Conservation (phyloP, 2,329 filamentous ascomycete genomes). For the Thelonectria discophora region DNA sequence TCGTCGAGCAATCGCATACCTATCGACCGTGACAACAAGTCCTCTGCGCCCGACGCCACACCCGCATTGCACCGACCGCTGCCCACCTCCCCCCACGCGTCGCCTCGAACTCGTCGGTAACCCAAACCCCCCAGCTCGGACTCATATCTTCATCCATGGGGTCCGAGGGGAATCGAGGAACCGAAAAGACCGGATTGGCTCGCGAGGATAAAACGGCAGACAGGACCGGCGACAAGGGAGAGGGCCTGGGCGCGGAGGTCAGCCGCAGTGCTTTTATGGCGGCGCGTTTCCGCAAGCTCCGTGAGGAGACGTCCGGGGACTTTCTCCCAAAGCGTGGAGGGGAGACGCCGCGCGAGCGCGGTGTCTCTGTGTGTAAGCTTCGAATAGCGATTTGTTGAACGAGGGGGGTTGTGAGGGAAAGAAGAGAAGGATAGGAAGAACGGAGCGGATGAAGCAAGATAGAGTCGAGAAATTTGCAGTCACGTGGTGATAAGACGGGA, state of each 20-base stretch:
- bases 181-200: neutral
- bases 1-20: constrained; percentile 93
- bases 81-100: constrained; percentile 51
- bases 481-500: constrained; percentile 5
- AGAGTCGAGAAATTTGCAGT: constrained; percentile 4
- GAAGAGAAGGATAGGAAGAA: constrained; percentile 37
- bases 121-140: constrained; percentile 57
- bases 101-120: constrained; percentile 19
- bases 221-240: constrained; percentile 51
- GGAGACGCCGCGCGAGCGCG: constrained; percentile 47
- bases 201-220: constrained; percentile 56
- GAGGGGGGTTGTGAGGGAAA: constrained; percentile 72
- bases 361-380: constrained; percentile 91
- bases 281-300: constrained; percentile 91
- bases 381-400: constrained; percentile 99
- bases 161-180: constrained; percentile 48
- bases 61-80: constrained; percentile 59
- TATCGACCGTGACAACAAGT: constrained; percentile 93
- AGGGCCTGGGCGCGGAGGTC: constrained; percentile 71
- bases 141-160: constrained; percentile 89
- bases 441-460: constrained; percentile 16
- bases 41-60: constrained; percentile 60
- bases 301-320: constrained; percentile 88
- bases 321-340: constrained; percentile 95
- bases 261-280: constrained; percentile 99